Evolutionary conservation across 208 protist species (phyloP).

Genomic region (Acanthamoeba royreba): DNA sequence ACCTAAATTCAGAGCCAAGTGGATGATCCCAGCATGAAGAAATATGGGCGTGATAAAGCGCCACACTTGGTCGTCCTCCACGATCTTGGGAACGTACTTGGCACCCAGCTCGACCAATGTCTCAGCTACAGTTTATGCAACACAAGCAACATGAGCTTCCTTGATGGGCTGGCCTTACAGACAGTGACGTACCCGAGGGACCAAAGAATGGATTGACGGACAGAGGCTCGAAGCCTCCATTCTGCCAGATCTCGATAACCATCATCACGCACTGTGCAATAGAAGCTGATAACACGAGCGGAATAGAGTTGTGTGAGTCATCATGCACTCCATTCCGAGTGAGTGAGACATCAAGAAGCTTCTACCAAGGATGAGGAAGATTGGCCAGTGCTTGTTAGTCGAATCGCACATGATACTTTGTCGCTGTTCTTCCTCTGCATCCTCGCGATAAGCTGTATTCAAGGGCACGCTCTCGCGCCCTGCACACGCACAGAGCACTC

Average conservation of each 20-base stretch:
- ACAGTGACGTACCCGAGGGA: background rate
- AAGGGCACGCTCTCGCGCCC: no score
- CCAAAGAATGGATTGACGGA: conserved; percentile 25
- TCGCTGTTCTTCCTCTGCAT: no score
- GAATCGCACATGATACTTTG: background rate
- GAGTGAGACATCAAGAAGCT: background rate
- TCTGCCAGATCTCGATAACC: background rate
- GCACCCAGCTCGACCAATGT: conserved; percentile 17
- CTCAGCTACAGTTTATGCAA: background rate
- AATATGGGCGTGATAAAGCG: conserved; percentile 66
- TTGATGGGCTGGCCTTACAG: no score
- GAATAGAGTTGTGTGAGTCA: background rate
- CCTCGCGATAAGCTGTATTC: no score
- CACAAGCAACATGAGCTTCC: no score
- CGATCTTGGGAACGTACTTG: conserved; percentile 42
- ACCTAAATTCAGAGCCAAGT: conserved; percentile 15
- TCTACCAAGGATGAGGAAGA: background rate
- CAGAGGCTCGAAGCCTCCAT: conserved; percentile 10
- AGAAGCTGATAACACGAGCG: no score
- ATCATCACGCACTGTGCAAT: background rate
- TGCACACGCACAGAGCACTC: no score
- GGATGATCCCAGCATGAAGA: conserved; percentile 60
- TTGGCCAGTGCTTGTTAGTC: background rate
- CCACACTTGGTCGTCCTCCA: background rate
- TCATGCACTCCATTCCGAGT: background rate